Evolutionary conservation across 108 stramenopile genomes (phyloP), one percentile per base, ranked within the genome.

Genomic region (Stephanodiscus triporus): DNA sequence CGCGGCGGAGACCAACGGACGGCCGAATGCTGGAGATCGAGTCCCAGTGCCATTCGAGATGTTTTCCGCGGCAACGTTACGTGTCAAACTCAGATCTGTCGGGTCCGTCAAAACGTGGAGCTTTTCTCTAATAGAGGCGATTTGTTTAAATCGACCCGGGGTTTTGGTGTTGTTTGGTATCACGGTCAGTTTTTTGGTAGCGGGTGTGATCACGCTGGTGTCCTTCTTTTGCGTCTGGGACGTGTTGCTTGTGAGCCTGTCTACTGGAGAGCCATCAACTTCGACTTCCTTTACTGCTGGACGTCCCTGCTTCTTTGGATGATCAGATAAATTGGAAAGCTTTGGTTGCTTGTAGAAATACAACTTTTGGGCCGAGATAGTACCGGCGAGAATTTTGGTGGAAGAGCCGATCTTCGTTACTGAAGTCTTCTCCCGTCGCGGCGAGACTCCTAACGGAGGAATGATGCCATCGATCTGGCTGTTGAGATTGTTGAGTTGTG

Each of bases 401-500:
- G 36, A 16, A 24, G 4, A 14, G 36, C 42, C 36, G 10, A 4
- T 42, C 14, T 22, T 29, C 16, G 57, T 70, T 5, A 1, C 38
- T 17, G 69, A 32, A 47, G 55, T 29, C n/a, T n/a, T 42, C 32
- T 34, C 32, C 32, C 32, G 32, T 34, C 32, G 32, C 32, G 32
- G 5, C 4, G 32, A 34, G 32, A 34, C 5, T 34, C 32, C 32
- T 34, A 34, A 34, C 32, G 32, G 32, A 34, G 71, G 71, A 24
- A 61, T 63, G 10, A 61, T 48, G 16, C 51, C 47, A 24, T 72
- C 71, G 27, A 61, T 61, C 26, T 63, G 62, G 30, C 63, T 29
- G 19, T 72, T 72, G 61, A 72, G 22, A 40, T 32, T 62, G n/a
- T 62, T 61, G 26, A 72, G 71, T 37, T 72, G 71, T 19, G 71